A percentile compares a stretch with the other conserved stretches of the same genome.
Conservation (phyloP, 1,139 yeast genomes). For the Yamadazyma diospyri region DNA sequence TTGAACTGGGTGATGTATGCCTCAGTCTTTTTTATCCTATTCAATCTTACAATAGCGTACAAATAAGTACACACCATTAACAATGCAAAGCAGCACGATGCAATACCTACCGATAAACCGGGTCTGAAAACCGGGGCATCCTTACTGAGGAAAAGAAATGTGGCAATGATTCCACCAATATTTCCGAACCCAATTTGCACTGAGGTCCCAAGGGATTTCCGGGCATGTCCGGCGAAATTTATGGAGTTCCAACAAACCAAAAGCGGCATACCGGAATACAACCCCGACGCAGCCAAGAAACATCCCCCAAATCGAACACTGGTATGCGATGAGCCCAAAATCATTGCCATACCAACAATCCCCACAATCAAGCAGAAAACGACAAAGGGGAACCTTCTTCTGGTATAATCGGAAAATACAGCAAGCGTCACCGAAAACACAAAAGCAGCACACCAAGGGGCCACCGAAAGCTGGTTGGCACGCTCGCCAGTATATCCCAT, state of each 20-base stretch:
- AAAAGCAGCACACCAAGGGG: conserved; percentile 69
- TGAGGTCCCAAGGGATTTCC: conserved; percentile 71
- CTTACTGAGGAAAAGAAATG: conserved; percentile 53
- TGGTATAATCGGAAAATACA: conserved; percentile 44
- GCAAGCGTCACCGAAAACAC: conserved; percentile 50
- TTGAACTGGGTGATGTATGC: conserved; percentile 42
- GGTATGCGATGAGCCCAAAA: conserved; percentile 35
- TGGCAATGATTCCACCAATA: conserved; percentile 76
- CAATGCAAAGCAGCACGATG: conserved; percentile 51
- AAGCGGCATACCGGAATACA: conserved; percentile 72
- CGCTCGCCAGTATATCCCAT: conserved; percentile 64
- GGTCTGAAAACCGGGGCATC: conserved; percentile 60
- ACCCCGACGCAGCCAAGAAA: conserved; percentile 62
- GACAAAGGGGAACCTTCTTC: conserved; percentile 49
- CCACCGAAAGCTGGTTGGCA: conserved; percentile 59
- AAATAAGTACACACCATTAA: conserved; percentile 43
- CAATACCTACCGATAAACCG: conserved; percentile 55
- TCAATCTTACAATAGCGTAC: conserved; percentile 34
- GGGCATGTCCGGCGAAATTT: conserved; percentile 65
- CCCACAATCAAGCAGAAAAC: conserved; percentile 40
- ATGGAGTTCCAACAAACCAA: conserved; percentile 70
- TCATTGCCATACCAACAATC: conserved; percentile 53
- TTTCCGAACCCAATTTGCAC: conserved; percentile 81
- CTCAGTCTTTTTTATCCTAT: conserved; percentile 37
- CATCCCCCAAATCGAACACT: conserved; percentile 65